phyloP scores from a whole-genome alignment of 768 basidiomycete genomes.

The Lenzites betulinus region DNA sequence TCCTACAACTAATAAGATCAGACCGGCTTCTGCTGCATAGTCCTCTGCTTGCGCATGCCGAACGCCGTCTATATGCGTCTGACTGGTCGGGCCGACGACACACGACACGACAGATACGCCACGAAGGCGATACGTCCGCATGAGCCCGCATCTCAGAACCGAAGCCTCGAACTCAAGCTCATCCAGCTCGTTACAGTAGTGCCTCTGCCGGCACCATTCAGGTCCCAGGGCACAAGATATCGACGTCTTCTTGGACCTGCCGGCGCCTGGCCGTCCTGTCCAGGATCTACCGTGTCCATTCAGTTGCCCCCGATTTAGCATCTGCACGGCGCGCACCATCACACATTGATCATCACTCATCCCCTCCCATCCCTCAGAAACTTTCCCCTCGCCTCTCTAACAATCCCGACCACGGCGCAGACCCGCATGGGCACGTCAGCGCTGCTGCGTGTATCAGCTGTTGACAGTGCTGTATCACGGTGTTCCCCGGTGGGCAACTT shows the following conservation, averaged over 20 bases:
- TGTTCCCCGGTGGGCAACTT: too few species aligned
- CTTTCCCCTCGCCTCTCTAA: not conserved
- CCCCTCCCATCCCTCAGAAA: not conserved
- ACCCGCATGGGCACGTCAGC: not conserved
- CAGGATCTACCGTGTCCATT: not conserved
- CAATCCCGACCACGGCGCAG: not conserved
- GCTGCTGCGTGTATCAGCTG: not conserved
- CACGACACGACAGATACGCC: constrained; percentile 29
- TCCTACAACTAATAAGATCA: too few species aligned
- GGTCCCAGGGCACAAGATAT: not conserved
- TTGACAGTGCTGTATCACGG: not conserved
- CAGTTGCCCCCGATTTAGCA: not conserved
- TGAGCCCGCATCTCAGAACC: too few species aligned
- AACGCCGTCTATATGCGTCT: too few species aligned
- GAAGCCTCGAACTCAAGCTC: too few species aligned
- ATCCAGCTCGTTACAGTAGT: too few species aligned
- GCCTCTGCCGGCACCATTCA: not conserved
- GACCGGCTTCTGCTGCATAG: too few species aligned
- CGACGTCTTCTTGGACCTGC: too few species aligned
- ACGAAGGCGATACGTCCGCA: constrained; percentile 10
- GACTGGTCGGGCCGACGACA: constrained; percentile 27
- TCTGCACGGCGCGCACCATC: not conserved
- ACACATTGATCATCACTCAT: not conserved
- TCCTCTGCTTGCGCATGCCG: too few species aligned
- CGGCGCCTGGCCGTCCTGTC: not conserved